These are phyloP conservation scores for Acorus calamus DNA, from an alignment of 106 monocot species.

Conservation along the genomic window DNA sequence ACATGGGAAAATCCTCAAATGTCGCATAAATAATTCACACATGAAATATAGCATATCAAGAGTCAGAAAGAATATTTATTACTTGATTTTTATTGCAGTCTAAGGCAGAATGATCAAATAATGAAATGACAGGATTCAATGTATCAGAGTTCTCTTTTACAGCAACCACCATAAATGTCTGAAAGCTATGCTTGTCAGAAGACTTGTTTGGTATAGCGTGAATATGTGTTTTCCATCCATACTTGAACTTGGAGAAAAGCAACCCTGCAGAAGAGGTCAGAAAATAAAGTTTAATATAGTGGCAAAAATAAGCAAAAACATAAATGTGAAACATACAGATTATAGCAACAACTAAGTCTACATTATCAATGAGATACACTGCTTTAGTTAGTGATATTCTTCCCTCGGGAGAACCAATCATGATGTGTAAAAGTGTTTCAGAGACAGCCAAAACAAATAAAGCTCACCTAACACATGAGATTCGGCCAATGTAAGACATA, in stretches of 20 bases:
- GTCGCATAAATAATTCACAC: too few relatives aligned
- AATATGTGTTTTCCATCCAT: conserved; percentile 71
- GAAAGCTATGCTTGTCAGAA: conserved; percentile 36
- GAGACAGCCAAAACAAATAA: not conserved
- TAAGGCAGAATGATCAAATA: conserved; percentile 32
- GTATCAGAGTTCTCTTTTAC: conserved; percentile 39
- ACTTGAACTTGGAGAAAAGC: conserved; percentile 76
- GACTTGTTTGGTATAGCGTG: conserved; percentile 43
- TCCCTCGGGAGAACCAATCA: too few relatives aligned
- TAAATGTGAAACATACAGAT: too few relatives aligned
- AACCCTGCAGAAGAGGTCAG: conserved; percentile 38
- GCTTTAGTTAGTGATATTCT: too few relatives aligned
- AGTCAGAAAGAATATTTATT: not conserved
- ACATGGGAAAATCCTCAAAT: not conserved
- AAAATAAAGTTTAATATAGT: not conserved
- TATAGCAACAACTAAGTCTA: too few relatives aligned
- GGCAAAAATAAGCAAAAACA: too few relatives aligned
- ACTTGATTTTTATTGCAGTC: conserved; percentile 53
- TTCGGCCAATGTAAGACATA: conserved; percentile 87
- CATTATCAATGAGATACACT: too few relatives aligned
- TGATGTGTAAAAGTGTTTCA: too few relatives aligned
- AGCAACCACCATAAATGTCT: conserved; percentile 72
- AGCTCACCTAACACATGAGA: conserved; percentile 81
- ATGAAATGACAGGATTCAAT: conserved; percentile 29
- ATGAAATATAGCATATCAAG: not conserved